Evolutionary conservation across 2,329 filamentous ascomycete species (phyloP), one percentile per base, ranked within the genome.

Genomic region (Bipolaris bicolor): DNA sequence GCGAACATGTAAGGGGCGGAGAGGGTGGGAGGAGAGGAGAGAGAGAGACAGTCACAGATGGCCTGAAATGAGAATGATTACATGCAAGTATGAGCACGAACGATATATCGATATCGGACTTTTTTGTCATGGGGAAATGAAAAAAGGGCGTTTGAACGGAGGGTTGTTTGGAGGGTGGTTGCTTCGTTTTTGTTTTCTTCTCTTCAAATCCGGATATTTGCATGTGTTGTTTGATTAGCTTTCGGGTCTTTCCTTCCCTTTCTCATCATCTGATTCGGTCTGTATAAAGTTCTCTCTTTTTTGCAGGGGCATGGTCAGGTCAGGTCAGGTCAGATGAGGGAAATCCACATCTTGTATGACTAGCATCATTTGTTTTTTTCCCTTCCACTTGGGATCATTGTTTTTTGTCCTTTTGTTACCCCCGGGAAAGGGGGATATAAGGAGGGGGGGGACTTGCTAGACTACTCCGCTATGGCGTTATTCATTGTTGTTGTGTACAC

Each of bases 1-100:
- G 62, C 66, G 39, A 68, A 68, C 45, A 65, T 70, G 52, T 70
- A 70, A 45, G 41, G 24, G 5, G 5, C 26, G 5, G 26, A 6
- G 26, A 2, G 9, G 10, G 26, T 29, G 26, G 26, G 26, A 29
- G 52, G 24, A 7, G 5, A 15, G 16, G 41, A 22, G 3, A 22
- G 40, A 26, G 40, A 43, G 13, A 43, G 13, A 26, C 22, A 9
- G 5, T 3, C 26, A 29, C 9, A 29, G 26, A 29, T 7, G 29
- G 24, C 41, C 24, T 7, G 39, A 44, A n/a, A n/a, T 29, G 41
- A 45, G 26, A n/a, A 45, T 45, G 43, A 45, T 45, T 33, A 18
- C 26, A 45, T 45, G 43, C 26, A 11, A 48, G 45, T 20, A 48
- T 36, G 45, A 48, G 18, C 36, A 48, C 15, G 26, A 33, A 29